Percentiles rank a stretch among this genome's conserved stretches.
These are phyloP conservation scores for Paraconiothyrium brasiliense DNA, from an alignment of 2,329 filamentous ascomycete genomes.

Conservation along the genomic window DNA sequence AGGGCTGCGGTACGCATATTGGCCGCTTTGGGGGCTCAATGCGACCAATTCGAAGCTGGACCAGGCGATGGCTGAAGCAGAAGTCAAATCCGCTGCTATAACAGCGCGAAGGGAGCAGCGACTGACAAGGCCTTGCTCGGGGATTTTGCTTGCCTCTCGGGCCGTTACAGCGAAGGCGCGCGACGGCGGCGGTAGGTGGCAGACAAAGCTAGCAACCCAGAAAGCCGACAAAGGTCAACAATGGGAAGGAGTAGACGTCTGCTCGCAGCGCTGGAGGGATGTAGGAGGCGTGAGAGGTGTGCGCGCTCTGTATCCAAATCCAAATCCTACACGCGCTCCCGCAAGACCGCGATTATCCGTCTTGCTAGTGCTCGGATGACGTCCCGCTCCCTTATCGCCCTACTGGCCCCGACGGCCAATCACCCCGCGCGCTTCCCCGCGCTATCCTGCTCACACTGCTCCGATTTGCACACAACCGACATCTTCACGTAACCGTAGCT, in stretches of 20 bases:
- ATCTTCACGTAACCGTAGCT: constrained; percentile 8
- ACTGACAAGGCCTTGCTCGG: neutral
- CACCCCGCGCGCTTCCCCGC: constrained; percentile 4
- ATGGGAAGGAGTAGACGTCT: neutral
- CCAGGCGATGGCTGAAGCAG: constrained; percentile 1
- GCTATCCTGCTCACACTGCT: neutral
- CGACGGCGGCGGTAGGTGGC: neutral
- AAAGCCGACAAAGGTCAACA: constrained; percentile 11
- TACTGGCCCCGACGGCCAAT: neutral
- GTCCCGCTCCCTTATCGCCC: constrained; percentile 3
- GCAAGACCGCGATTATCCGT: constrained; percentile 13
- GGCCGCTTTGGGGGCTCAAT: constrained; percentile 19
- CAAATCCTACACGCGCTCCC: constrained; percentile 12
- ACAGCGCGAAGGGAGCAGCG: neutral
- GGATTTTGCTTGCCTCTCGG: neutral
- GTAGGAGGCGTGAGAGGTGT: neutral
- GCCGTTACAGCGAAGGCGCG: constrained; percentile 1
- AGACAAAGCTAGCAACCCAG: constrained; percentile 4
- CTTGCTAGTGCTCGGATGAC: constrained; percentile 8
- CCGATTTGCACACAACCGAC: constrained; percentile 1
- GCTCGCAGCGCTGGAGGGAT: neutral
- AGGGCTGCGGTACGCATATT: constrained; percentile 46
- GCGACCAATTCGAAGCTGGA: constrained; percentile 10
- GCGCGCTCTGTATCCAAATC: constrained; percentile 12
- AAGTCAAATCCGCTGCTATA: constrained; percentile 6